These are phyloP conservation scores for Microcera coccophila DNA, from an alignment of 2,329 filamentous ascomycete genomes.

Conservation along the genomic window DNA sequence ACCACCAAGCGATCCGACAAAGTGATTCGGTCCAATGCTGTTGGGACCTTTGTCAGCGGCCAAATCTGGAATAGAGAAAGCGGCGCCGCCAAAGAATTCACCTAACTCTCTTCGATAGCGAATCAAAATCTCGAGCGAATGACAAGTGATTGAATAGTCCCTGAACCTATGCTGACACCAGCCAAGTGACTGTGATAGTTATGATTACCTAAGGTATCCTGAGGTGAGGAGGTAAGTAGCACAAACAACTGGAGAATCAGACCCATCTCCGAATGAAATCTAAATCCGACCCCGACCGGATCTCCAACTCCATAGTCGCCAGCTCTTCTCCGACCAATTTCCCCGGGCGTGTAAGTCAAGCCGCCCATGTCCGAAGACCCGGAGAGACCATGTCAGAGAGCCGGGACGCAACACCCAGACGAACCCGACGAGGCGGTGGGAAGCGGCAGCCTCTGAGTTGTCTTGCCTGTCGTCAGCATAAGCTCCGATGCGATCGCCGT, in stretches of 20 bases:
- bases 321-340: background rate
- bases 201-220: no score
- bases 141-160: no score
- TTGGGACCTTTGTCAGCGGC: background rate
- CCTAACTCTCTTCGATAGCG: no score
- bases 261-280: background rate
- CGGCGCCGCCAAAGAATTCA: no score
- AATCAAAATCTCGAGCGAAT: no score
- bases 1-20: background rate
- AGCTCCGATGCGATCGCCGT: slow-evolving; percentile 31
- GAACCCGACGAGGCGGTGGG: slow-evolving; percentile 6
- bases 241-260: background rate
- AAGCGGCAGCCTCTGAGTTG: slow-evolving; percentile 24
- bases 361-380: background rate
- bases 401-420: background rate
- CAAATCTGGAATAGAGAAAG: no score
- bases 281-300: background rate
- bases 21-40: background rate
- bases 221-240: no score
- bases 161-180: no score
- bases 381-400: background rate
- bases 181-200: no score
- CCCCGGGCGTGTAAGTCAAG: background rate
- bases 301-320: background rate
- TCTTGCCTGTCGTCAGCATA: slow-evolving; percentile 30